A percentile compares a stretch with the other conserved stretches of the same genome.
phyloP scores from a whole-genome alignment of 1,284 basidiomycete genomes.

The Pyrrhoderma lamaoense region DNA sequence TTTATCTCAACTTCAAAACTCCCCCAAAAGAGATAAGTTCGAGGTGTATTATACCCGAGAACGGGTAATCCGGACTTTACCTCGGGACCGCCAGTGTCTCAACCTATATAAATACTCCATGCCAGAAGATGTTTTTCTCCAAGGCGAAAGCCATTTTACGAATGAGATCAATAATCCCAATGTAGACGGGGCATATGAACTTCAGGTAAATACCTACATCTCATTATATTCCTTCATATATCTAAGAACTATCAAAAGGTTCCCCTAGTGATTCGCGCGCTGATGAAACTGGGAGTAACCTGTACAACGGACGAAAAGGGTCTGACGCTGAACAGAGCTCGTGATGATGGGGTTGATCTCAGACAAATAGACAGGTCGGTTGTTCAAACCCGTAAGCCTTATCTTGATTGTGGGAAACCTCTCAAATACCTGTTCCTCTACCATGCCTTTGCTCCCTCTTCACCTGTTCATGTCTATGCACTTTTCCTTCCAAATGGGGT shows the following conservation, averaged over 20 bases:
- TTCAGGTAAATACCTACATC: constrained; percentile 51
- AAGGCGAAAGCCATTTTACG: constrained; percentile 87
- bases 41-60: constrained; percentile 66
- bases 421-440: constrained; percentile 89
- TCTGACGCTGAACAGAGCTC: constrained; percentile 77
- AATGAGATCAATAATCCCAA: constrained; percentile 91
- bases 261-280: constrained; percentile 76
- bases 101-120: constrained; percentile 85
- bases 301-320: constrained; percentile 65
- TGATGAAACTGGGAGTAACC: constrained; percentile 80
- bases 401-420: constrained; percentile 70
- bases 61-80: constrained; percentile 73
- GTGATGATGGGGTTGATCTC: constrained; percentile 83
- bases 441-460: constrained; percentile 70
- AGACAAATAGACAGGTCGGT: constrained; percentile 67
- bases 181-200: constrained; percentile 93
- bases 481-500: constrained; percentile 73
- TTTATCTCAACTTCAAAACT: constrained; percentile 87
- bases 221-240: constrained; percentile 12
- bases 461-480: constrained; percentile 84
- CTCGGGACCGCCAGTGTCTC: constrained; percentile 68
- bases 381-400: constrained; percentile 56
- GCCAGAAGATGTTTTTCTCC: constrained; percentile 76
- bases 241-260: constrained; percentile 42
- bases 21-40: constrained; percentile 60